A percentile compares a stretch with the other conserved stretches of the same genome.
These are phyloP conservation scores for Polygonum aviculare DNA, from an alignment of 148 eudicot genomes.

Conservation along the genomic window DNA sequence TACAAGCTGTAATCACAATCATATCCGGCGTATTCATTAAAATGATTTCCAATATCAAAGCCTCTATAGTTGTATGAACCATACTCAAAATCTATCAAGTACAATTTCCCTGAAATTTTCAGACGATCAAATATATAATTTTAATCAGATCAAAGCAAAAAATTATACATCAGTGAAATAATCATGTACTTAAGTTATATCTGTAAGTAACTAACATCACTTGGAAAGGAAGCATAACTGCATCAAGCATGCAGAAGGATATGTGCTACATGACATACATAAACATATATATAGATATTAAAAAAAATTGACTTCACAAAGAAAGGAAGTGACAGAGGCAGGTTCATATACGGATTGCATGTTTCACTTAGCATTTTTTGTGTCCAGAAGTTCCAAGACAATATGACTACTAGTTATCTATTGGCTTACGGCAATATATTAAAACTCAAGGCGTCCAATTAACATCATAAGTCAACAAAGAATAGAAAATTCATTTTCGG, in stretches of 20 bases:
- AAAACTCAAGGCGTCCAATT: too few relatives aligned
- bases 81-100: conserved; percentile 94
- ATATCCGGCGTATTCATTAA: conserved; percentile 97
- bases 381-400: too few relatives aligned
- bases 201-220: too few relatives aligned
- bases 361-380: too few relatives aligned
- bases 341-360: too few relatives aligned
- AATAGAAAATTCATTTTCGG: too few relatives aligned
- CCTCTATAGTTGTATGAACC: conserved; percentile 97
- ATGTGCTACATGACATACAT: not conserved
- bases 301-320: not conserved
- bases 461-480: too few relatives aligned
- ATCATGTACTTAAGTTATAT: not conserved
- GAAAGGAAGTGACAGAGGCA: not conserved
- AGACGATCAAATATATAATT: not conserved
- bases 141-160: not conserved
- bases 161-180: not conserved
- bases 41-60: conserved; percentile 94
- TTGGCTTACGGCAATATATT: too few relatives aligned
- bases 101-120: conserved; percentile 58
- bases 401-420: too few relatives aligned
- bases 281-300: too few relatives aligned
- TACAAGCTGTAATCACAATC: conserved; percentile 94
- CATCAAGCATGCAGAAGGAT: not conserved
- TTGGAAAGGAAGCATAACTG: too few relatives aligned